phyloP scores from a whole-genome alignment of 2,329 filamentous ascomycete species.

The Simplicillium sp. region DNA sequence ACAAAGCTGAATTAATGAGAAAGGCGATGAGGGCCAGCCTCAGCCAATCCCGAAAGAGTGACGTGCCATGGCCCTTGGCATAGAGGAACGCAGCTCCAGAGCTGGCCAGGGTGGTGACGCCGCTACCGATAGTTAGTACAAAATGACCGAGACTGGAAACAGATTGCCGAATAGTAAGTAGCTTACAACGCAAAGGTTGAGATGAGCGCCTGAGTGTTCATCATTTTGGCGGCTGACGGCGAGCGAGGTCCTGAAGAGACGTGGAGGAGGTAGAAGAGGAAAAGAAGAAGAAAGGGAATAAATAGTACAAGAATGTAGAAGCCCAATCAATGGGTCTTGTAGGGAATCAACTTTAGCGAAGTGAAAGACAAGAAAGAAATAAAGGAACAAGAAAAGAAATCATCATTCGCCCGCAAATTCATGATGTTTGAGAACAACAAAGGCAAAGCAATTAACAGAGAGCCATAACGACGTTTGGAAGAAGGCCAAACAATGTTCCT shows the following conservation, averaged over 20 bases:
- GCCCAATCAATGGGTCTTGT: no score
- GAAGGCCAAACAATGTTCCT: no score
- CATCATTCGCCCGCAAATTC: conserved; percentile 3
- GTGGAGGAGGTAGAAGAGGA: conserved; percentile 16
- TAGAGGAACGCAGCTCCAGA: conserved; percentile 35
- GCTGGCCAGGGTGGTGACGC: conserved; percentile 43
- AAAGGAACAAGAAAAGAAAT: conserved; percentile 11
- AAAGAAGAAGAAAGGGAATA: conserved; percentile 20
- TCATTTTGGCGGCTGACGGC: conserved; percentile 27
- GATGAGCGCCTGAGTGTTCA: conserved; percentile 34
- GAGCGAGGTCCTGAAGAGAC: conserved; percentile 20
- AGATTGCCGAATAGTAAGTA: background rate
- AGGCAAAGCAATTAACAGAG: no score
- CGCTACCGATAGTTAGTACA: conserved; percentile 26
- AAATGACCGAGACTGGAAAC: background rate
- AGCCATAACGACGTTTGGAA: no score
- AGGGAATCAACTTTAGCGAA: background rate
- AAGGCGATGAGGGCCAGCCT: conserved; percentile 55
- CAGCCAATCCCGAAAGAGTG: conserved; percentile 46
- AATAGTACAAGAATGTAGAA: conserved; percentile 36
- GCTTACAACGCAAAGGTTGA: conserved; percentile 48
- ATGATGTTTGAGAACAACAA: no score
- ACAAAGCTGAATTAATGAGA: conserved; percentile 39
- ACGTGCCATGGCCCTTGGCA: conserved; percentile 36
- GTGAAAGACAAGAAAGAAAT: conserved; percentile 11